Percentiles rank a stretch among this genome's conserved stretches.
Conservation (phyloP, 805 yeast species). For the Wickerhamiella alocasiicola region DNA sequence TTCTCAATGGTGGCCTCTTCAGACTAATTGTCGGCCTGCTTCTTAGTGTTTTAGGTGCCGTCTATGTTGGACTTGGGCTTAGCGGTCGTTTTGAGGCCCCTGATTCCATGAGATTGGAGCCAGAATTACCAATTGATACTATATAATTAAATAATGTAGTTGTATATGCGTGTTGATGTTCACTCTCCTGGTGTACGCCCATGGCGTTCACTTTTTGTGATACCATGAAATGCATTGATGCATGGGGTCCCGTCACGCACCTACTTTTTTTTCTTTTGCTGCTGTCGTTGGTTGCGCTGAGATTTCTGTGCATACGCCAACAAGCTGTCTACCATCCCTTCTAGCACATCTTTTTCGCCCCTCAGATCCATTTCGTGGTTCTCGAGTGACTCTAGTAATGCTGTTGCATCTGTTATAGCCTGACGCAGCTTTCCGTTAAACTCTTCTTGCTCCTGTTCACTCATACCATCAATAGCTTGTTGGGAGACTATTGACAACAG, state of each 20-base stretch:
- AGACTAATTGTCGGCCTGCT: constrained; percentile 47
- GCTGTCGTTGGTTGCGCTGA: constrained; percentile 15
- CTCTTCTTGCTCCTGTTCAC: constrained; percentile 28
- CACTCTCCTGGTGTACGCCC: too few species aligned
- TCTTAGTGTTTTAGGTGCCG: constrained; percentile 37
- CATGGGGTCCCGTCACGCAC: too few species aligned
- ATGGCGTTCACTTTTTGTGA: too few species aligned
- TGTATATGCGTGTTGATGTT: too few species aligned
- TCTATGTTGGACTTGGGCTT: constrained; percentile 45
- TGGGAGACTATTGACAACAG: constrained; percentile 27
- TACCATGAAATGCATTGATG: too few species aligned
- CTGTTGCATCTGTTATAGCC: constrained; percentile 31
- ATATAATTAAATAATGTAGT: constrained; percentile 16
- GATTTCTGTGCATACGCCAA: constrained; percentile 71
- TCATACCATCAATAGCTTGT: constrained; percentile 29
- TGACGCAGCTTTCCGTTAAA: constrained; percentile 28
- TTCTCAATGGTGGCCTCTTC: constrained; percentile 41
- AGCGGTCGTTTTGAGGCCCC: constrained; percentile 72
- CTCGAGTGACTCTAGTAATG: constrained; percentile 39
- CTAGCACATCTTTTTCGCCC: constrained; percentile 64
- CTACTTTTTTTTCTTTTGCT: constrained; percentile 11
- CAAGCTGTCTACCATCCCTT: constrained; percentile 76
- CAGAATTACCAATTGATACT: constrained; percentile 25
- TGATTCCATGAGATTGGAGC: constrained; percentile 55
- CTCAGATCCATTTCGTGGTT: constrained; percentile 36